Conservation (phyloP, 2,329 filamentous ascomycete genomes). For the Clonostachys rosea region DNA sequence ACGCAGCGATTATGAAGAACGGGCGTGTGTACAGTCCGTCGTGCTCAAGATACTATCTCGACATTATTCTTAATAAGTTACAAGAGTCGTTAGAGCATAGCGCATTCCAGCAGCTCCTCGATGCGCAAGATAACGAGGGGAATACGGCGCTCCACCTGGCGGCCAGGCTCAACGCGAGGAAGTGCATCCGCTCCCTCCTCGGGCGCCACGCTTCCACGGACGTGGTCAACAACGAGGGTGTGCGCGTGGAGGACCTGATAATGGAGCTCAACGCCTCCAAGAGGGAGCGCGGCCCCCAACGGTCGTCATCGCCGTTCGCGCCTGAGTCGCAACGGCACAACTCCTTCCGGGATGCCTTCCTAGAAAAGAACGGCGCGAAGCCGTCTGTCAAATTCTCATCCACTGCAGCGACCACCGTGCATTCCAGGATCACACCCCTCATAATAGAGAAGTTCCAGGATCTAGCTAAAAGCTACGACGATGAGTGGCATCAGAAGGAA, state of each 20-base stretch:
- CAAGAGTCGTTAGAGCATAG: constrained; percentile 71
- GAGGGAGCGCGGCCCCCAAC: constrained; percentile 62
- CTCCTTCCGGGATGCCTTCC: constrained; percentile 44
- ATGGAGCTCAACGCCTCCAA: constrained; percentile 66
- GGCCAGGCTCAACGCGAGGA: constrained; percentile 80
- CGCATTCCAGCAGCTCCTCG: constrained; percentile 73
- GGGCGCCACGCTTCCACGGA: constrained; percentile 79
- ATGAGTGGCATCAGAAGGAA: constrained; percentile 71
- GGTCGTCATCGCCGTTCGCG: constrained; percentile 71
- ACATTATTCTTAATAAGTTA: constrained; percentile 84
- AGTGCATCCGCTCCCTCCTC: constrained; percentile 78
- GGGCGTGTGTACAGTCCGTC: constrained; percentile 78
- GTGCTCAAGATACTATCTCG: constrained; percentile 89
- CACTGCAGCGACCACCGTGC: constrained; percentile 64
- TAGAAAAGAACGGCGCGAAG: constrained; percentile 19
- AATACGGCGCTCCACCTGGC: constrained; percentile 78
- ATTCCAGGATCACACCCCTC: constrained; percentile 63
- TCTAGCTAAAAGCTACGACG: constrained; percentile 66
- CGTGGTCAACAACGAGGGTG: constrained; percentile 74
- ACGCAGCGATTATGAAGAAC: constrained; percentile 84
- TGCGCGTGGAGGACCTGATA: constrained; percentile 82
- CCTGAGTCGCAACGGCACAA: constrained; percentile 55
- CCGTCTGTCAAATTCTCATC: constrained; percentile 34
- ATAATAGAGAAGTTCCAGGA: constrained; percentile 70
- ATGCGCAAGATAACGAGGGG: constrained; percentile 78